Base-by-base conservation (phyloP, 176 grass and related monocot genomes). In the Eleusine coracana region DNA sequence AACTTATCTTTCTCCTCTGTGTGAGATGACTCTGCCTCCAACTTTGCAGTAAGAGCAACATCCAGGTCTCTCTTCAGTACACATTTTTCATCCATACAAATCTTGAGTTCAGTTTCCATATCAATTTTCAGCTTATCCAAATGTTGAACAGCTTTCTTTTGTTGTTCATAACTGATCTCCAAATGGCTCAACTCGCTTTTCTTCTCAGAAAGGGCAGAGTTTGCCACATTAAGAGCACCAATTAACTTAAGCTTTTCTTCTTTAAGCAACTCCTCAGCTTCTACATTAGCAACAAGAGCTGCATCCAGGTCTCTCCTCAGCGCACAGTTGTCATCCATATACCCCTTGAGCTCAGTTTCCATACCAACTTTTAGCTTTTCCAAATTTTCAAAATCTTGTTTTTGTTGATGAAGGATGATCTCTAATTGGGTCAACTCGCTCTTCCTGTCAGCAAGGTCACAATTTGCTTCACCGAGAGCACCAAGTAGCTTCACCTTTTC, bases 381-480 rank as follows among this genome's bases (percentile, higher is more conserved):
- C 84, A 91, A 77, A 80, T 66, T 39, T 37, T 89, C 71, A 17
- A 82, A 21, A 67, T 67, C 66, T 42, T 82, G 63, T 71, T 76
- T 85, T 82, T 87, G 77, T 29, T 80, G 74, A 66, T 83, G 66
- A 55, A 85, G n/a, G 79, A 68, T 78, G 81, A 62, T 83, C 31
- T 83, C 10, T 0, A 83, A 62, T 54, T 76, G 69, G 55, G 27
- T 54, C 64, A 91, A 36, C 58, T 92, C 82, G 48, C 20, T 82
- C 13, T 81, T 91, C 80, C 51, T 85, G 58, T 85, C 70, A 69
- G 77, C 66, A 54, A 89, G 46, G 41, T 49, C 44, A 89, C 10
- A 48, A 11, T 92, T 94, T 87, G 65, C 71, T 75, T 95, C 86
- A 73, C 59, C 44, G 4, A 86, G 85, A 75, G 81, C 52, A 91